Conservation (phyloP, 257 asterid genomes). For the Solanum appendiculatum region DNA sequence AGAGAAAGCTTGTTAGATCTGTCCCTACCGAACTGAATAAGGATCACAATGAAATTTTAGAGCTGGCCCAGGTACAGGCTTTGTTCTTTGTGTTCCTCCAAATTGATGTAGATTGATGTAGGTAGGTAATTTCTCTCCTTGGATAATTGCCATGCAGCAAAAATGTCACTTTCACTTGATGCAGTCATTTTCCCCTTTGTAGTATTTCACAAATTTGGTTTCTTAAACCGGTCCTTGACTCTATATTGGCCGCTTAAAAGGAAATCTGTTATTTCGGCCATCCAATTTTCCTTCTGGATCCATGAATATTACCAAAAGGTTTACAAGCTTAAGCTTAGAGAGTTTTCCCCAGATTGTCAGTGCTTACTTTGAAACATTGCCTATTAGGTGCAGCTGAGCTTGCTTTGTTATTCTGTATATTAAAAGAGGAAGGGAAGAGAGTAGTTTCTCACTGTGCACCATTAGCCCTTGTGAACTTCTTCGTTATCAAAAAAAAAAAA, state of each 20-base stretch:
- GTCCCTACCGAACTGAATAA: slow-evolving; percentile 97
- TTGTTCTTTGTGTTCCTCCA: neutral
- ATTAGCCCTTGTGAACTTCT: neutral
- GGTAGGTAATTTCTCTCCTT: neutral
- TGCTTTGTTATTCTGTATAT: neutral
- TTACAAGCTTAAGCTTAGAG: neutral
- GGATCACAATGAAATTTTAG: slow-evolving; percentile 93
- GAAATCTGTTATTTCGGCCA: neutral
- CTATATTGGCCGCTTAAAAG: neutral
- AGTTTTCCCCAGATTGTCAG: neutral
- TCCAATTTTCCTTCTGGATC: neutral
- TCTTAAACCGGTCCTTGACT: neutral
- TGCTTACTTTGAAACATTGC: neutral
- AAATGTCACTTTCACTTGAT: neutral
- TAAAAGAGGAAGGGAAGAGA: neutral
- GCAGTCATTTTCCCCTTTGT: neutral
- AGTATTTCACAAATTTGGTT: neutral
- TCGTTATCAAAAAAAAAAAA: neutral
- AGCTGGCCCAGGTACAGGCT: slow-evolving; percentile 83
- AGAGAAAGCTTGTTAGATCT: slow-evolving; percentile 82
- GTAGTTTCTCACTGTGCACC: neutral
- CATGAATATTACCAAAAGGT: neutral
- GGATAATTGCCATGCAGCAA: neutral
- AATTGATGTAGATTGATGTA: neutral
- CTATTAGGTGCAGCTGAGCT: neutral